phyloP scores from a whole-genome alignment of 441 rosid genomes.

The Populus hybrid region DNA sequence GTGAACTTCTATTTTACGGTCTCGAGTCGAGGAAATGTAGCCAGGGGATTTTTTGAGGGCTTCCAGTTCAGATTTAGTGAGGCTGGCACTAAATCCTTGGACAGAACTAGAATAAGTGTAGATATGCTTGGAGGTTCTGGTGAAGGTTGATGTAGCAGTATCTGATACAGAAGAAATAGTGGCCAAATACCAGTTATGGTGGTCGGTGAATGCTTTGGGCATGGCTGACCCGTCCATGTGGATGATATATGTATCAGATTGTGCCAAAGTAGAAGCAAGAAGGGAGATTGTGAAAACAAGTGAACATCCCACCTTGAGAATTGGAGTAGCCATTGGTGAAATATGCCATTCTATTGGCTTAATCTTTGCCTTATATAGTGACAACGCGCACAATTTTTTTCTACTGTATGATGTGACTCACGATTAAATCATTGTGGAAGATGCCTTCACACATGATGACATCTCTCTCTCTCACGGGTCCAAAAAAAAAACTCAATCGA shows the following conservation, averaged over 20 bases:
- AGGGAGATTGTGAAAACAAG: conserved; percentile 10
- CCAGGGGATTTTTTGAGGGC: conserved; percentile 39
- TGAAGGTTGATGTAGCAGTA: not conserved
- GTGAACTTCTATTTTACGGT: conserved; percentile 46
- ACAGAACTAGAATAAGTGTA: conserved; percentile 43
- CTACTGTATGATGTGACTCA: no score
- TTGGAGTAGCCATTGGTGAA: conserved; percentile 19
- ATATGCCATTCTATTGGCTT: not conserved
- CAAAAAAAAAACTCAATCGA: no score
- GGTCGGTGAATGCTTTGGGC: conserved; percentile 47
- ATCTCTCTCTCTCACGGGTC: no score
- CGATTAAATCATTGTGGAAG: no score
- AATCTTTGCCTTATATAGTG: not conserved
- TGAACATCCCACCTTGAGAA: not conserved
- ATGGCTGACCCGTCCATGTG: conserved; percentile 59
- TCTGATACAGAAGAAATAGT: conserved; percentile 39
- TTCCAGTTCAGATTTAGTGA: conserved; percentile 46
- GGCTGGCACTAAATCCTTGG: conserved; percentile 54
- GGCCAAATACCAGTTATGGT: conserved; percentile 48
- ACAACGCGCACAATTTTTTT: not conserved
- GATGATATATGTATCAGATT: conserved; percentile 40
- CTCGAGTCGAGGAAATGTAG: conserved; percentile 41
- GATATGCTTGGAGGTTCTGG: conserved; percentile 27
- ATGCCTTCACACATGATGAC: no score
- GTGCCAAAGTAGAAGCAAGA: conserved; percentile 5